Evolutionary conservation across 768 basidiomycete genomes (phyloP), one percentile per base, ranked within the genome.

Genomic region (Rhizopogon vinicolor): DNA sequence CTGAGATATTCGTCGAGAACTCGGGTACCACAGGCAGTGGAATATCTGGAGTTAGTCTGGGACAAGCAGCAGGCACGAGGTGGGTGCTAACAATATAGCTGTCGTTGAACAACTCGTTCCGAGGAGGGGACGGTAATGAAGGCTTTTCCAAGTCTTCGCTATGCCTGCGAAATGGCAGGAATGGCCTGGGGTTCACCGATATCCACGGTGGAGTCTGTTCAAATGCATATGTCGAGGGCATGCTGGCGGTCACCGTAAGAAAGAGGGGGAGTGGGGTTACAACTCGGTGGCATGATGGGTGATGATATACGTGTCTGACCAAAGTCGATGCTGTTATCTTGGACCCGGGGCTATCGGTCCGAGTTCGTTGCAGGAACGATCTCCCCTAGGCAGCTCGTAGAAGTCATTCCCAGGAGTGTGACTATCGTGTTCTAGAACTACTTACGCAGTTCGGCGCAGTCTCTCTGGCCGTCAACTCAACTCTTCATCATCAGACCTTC

Each of bases 11-110:
- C 9, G 54, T 35, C 1, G 42, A 42, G 39, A 55, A 60, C 9
- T 53, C 2, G n/a, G 68, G 68, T 41, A 59, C 52, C 51, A 56
- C 41, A 1, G 63, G 68, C 7, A 62, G 57, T 19, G 68, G 66
- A 43, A 61, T 44, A 18, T 70, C 53, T 3, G 64, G 64, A 3
- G 44, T 41, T n/a, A 60, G 41, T 8, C 68, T 57, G 8, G 68
- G 68, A 50, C 56, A 66, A 8, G 63, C 66, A 9, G 67, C 64
- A 0, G 67, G 69, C 41, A 70, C 49, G 54, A 70, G 49, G 16
- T 70, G 68, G 16, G 69, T 70, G 10, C 57, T 69, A 49, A 67
- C 57, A 14, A 33, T 56, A 50, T 65, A 70, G 16, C 50, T 41
- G 10, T 58, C 58, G 41, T 59, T 51, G 49, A 69, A 65, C 35